phyloP scores from a whole-genome alignment of 176 grass and related monocot genomes.

The Eragrostis curvula region DNA sequence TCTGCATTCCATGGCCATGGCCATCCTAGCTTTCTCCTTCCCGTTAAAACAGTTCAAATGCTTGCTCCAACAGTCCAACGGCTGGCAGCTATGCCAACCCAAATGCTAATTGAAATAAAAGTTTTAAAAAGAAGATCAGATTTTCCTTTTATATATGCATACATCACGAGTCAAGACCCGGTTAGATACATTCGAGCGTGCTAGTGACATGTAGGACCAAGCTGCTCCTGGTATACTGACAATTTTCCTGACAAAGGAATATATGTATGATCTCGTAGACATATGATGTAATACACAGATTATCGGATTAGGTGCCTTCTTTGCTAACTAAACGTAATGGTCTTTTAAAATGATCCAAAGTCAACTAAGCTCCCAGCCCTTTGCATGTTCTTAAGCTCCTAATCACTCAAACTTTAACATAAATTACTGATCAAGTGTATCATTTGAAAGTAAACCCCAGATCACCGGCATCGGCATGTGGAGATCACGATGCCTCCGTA shows the following conservation, averaged over 20 bases:
- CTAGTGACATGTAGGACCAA: neutral
- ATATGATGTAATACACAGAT: too few relatives aligned
- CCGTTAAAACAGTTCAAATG: conserved; percentile 3
- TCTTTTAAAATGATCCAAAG: conserved; percentile 21
- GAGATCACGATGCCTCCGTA: conserved; percentile 16
- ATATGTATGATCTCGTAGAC: neutral
- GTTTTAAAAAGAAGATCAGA: neutral
- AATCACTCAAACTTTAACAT: neutral
- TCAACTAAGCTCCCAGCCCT: neutral
- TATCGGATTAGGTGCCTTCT: neutral
- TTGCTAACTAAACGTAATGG: neutral
- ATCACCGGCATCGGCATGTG: conserved; percentile 41
- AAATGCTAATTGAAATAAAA: too few relatives aligned
- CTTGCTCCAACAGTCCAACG: conserved; percentile 8
- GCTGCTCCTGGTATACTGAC: neutral
- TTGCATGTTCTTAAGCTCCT: conserved; percentile 10
- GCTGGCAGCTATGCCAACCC: conserved; percentile 9
- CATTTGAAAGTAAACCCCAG: conserved; percentile 3
- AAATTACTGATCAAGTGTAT: neutral
- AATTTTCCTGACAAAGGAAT: neutral
- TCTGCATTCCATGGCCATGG: conserved; percentile 14
- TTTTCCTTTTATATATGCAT: neutral
- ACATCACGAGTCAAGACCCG: too few relatives aligned
- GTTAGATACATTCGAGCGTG: neutral
- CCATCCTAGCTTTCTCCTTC: neutral